Conservation (phyloP, 2,329 filamentous ascomycete species). For the Pyrenochaeta sp. region DNA sequence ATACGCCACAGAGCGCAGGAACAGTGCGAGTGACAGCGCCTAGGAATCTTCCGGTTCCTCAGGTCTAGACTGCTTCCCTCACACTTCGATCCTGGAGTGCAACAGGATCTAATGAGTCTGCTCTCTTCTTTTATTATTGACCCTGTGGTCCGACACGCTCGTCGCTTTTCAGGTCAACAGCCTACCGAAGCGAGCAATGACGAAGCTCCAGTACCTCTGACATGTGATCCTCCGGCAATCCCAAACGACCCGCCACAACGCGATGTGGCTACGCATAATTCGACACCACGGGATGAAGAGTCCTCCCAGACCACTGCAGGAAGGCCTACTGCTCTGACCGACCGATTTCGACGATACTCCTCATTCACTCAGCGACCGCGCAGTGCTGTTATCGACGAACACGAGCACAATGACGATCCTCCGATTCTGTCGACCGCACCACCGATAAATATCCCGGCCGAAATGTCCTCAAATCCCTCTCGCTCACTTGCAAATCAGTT, state of each 20-base stretch:
- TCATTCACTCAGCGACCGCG: slow-evolving; percentile 32
- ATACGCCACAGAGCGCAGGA: slow-evolving; percentile 3
- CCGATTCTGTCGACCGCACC: slow-evolving; percentile 20
- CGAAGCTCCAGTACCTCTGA: slow-evolving; percentile 19
- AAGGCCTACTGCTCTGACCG: slow-evolving; percentile 18
- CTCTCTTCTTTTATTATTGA: slow-evolving; percentile 52
- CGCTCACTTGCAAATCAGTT: slow-evolving; percentile 39
- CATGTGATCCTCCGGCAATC: slow-evolving; percentile 30
- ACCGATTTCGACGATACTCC: slow-evolving; percentile 31
- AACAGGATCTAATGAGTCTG: slow-evolving; percentile 48
- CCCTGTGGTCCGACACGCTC: slow-evolving; percentile 51
- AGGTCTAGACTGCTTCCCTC: not conserved
- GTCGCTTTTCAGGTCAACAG: slow-evolving; percentile 46
- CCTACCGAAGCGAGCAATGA: slow-evolving; percentile 25
- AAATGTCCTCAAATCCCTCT: slow-evolving; percentile 45
- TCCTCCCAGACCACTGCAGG: slow-evolving; percentile 10
- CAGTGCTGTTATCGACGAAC: slow-evolving; percentile 34
- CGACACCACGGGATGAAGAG: slow-evolving; percentile 16
- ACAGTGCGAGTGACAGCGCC: slow-evolving; percentile 2
- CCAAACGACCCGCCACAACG: slow-evolving; percentile 12
- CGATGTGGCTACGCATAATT: slow-evolving; percentile 13
- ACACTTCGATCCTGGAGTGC: slow-evolving; percentile 2
- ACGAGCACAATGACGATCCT: slow-evolving; percentile 31
- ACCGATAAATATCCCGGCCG: slow-evolving; percentile 35
- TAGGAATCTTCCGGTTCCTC: not conserved